phyloP scores from a whole-genome alignment of 441 rosid genomes.

The Populus hybrid region DNA sequence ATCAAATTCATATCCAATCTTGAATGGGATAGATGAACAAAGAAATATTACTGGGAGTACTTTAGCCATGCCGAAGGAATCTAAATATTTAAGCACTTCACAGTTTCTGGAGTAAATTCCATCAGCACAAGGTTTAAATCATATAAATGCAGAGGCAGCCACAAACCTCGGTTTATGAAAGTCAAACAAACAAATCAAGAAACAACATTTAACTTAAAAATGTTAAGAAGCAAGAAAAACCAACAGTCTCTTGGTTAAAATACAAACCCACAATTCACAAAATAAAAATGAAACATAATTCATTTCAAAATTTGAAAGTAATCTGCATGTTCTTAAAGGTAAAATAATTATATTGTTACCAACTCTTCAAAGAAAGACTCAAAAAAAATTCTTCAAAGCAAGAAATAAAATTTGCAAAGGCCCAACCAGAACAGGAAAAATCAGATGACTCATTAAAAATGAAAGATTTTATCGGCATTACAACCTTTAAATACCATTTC shows the following conservation, averaged over 20 bases:
- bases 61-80: constrained; percentile 8
- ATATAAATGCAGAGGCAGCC: not conserved
- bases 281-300: too few relatives aligned
- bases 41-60: constrained; percentile 3
- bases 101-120: not conserved
- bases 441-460: not conserved
- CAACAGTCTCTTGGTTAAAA: not conserved
- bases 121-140: not conserved
- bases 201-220: not conserved
- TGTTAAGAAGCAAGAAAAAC: not conserved
- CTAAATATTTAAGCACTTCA: not conserved
- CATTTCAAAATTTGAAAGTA: too few relatives aligned
- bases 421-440: not conserved
- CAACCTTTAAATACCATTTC: not conserved
- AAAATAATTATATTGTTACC: not conserved
- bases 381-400: too few relatives aligned
- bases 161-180: not conserved
- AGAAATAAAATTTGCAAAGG: not conserved
- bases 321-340: too few relatives aligned
- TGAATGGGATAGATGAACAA: constrained; percentile 26
- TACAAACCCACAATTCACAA: not conserved
- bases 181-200: not conserved
- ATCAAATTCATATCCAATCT: constrained; percentile 97
- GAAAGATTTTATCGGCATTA: not conserved
- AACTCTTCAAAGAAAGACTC: not conserved